These are phyloP conservation scores for Syzygium syzygioides DNA, from an alignment of 441 rosid species.

Conservation along the genomic window DNA sequence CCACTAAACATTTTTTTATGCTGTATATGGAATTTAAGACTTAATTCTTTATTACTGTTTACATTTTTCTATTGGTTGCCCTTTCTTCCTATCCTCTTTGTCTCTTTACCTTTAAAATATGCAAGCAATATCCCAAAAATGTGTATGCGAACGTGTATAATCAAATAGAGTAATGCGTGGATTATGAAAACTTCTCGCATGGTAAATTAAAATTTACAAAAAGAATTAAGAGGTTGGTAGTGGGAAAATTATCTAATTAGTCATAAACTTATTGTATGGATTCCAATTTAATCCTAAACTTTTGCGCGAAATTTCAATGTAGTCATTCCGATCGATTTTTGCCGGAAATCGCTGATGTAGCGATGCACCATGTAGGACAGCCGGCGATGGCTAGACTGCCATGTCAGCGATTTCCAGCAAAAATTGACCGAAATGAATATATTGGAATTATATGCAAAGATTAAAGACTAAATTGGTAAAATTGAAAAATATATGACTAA, in stretches of 20 bases:
- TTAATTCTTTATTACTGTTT: not conserved
- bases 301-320: no score
- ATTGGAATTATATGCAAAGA: rapidly evolving
- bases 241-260: not conserved
- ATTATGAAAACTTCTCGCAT: not conserved
- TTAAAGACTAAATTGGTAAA: not conserved
- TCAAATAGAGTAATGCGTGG: not conserved
- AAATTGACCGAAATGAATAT: rapidly evolving
- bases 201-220: not conserved
- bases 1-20: no score
- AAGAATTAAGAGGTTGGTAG: not conserved
- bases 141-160: not conserved
- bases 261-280: not conserved
- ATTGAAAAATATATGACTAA: not conserved
- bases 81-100: not conserved
- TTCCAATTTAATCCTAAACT: no score
- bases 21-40: not conserved
- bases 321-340: no score
- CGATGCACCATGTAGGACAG: rapidly evolving
- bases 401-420: rapidly evolving
- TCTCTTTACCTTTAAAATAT: not conserved
- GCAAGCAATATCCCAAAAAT: not conserved
- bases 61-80: not conserved
- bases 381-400: rapidly evolving
- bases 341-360: rapidly evolving